Evolutionary conservation across 208 protist genomes (phyloP).

Genomic region (Acanthamoeba culbertsoni): DNA sequence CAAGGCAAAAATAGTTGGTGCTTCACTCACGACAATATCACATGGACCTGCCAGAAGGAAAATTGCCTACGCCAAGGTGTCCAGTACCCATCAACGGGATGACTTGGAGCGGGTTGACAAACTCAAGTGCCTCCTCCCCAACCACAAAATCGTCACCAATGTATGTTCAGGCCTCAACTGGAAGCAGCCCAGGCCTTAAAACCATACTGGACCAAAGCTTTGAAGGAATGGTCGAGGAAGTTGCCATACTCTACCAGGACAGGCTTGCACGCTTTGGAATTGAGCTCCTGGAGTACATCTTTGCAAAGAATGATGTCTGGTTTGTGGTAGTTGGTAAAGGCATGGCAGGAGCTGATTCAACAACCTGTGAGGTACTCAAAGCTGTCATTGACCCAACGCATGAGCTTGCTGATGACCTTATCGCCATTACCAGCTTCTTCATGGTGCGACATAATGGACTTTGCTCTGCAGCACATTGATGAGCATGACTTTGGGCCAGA

Average conservation of each 20-base stretch:
- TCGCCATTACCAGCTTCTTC: conserved; percentile 21
- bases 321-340: not conserved
- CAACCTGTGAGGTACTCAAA: not conserved
- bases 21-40: not conserved
- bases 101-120: not conserved
- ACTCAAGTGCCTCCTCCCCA: not conserved
- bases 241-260: not conserved
- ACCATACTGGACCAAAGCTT: not conserved
- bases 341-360: not conserved
- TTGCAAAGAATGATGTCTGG: not conserved
- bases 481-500: not conserved
- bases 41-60: not conserved
- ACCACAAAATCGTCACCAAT: conserved; percentile 12
- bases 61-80: not conserved
- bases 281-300: not conserved
- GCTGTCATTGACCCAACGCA: conserved; percentile 34
- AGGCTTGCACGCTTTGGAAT: not conserved
- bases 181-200: not conserved
- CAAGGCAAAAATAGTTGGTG: not conserved
- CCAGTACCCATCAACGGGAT: not conserved
- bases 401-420: conserved; percentile 13
- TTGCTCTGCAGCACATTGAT: not conserved
- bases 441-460: conserved; percentile 33
- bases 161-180: conserved; percentile 8
- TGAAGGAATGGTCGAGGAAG: conserved; percentile 11